A percentile compares a stretch with the other conserved stretches of the same genome.
phyloP scores from a whole-genome alignment of 2,329 filamentous ascomycete genomes.

The Orbilia quercus region DNA sequence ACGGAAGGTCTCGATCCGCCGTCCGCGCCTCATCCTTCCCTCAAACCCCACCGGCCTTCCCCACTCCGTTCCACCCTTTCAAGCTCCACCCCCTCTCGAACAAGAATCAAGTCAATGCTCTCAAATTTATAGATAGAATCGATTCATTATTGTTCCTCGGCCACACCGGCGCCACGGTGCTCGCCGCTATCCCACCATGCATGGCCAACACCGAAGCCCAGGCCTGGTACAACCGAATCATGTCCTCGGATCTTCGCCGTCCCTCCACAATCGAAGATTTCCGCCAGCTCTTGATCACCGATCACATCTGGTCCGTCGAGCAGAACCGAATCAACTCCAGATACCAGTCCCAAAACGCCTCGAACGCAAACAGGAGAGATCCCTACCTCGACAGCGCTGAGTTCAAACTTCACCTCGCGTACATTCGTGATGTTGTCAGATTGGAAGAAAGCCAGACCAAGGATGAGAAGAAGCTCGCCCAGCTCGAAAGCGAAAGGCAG shows the following conservation, averaged over 20 bases:
- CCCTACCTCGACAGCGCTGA: slow-evolving; percentile 56
- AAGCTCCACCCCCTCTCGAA: slow-evolving; percentile 54
- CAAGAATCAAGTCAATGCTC: slow-evolving; percentile 56
- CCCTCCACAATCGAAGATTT: slow-evolving; percentile 52
- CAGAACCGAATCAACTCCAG: slow-evolving; percentile 43
- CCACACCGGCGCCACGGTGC: slow-evolving; percentile 40
- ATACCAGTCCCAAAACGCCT: slow-evolving; percentile 44
- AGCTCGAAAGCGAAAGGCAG: slow-evolving; percentile 26
- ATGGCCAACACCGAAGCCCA: slow-evolving; percentile 55
- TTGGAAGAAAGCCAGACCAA: slow-evolving; percentile 41
- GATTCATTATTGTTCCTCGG: slow-evolving; percentile 54
- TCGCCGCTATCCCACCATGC: slow-evolving; percentile 46
- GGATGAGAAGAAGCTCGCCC: slow-evolving; percentile 40
- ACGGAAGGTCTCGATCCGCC: slow-evolving; percentile 23
- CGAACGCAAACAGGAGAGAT: slow-evolving; percentile 45
- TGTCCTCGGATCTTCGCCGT: slow-evolving; percentile 50
- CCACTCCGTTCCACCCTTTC: slow-evolving; percentile 54
- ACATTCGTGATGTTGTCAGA: slow-evolving; percentile 51
- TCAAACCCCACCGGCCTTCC: slow-evolving; percentile 43
- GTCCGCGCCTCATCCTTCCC: slow-evolving; percentile 50
- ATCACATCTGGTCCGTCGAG: slow-evolving; percentile 55
- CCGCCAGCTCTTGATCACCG: slow-evolving; percentile 45
- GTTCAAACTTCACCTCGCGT: slow-evolving; percentile 55
- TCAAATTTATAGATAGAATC: slow-evolving; percentile 56
- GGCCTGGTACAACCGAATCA: slow-evolving; percentile 50